These are phyloP conservation scores for Viola pubescens DNA, from an alignment of 441 rosid species.

Conservation along the genomic window DNA sequence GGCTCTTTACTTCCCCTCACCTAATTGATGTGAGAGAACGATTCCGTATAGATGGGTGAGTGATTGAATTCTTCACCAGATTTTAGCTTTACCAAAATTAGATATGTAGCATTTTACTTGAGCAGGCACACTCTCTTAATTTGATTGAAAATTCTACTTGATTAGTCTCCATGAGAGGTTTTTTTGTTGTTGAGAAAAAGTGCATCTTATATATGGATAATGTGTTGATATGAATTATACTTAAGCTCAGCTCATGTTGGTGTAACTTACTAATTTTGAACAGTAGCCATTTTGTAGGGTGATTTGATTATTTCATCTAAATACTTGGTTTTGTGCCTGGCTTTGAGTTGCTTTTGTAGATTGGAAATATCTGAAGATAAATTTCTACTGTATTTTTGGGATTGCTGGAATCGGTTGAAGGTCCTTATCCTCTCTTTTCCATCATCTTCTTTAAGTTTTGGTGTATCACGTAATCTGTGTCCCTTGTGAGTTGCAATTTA, in stretches of 20 bases:
- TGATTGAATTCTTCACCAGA: slow-evolving; percentile 9
- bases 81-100: background rate
- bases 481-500: background rate
- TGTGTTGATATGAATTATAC: slow-evolving; percentile 2
- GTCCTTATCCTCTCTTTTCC: slow-evolving; percentile 25
- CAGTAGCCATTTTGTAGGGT: slow-evolving; percentile 9
- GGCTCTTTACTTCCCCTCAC: slow-evolving; percentile 88
- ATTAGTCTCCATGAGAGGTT: background rate
- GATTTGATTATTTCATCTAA: slow-evolving; percentile 3
- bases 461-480: slow-evolving; percentile 1
- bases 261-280: background rate
- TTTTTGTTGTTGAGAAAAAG: background rate
- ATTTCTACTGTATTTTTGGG: slow-evolving; percentile 76
- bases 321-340: slow-evolving; percentile 2
- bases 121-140: background rate
- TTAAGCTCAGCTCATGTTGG: background rate
- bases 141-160: background rate
- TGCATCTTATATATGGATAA: background rate
- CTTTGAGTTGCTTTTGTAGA: slow-evolving; percentile 33
- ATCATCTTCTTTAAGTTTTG: slow-evolving; percentile 4
- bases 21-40: slow-evolving; percentile 92
- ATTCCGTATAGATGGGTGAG: slow-evolving; percentile 74
- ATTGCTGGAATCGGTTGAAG: slow-evolving; percentile 70
- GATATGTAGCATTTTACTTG: background rate
- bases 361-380: slow-evolving; percentile 77